phyloP scores from a whole-genome alignment of 305 asterid genomes.

The Caryopteris hybrid region DNA sequence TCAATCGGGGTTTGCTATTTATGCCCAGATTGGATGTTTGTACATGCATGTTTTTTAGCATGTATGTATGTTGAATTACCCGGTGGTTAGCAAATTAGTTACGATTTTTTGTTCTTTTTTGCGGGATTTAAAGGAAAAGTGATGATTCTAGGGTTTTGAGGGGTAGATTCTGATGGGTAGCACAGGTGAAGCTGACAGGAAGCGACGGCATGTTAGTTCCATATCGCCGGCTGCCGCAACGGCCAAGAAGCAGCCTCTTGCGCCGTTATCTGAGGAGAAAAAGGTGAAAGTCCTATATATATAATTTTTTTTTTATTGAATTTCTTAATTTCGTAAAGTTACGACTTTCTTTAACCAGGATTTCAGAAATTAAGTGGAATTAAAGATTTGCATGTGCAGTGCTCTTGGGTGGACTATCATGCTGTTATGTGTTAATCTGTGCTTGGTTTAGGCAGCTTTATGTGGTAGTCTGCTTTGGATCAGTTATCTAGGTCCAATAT shows the following conservation, averaged over 20 bases:
- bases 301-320: not conserved
- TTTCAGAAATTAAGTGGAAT: not conserved
- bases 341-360: not conserved
- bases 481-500: not conserved
- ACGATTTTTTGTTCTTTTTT: not conserved
- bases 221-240: slow-evolving; percentile 59
- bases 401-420: slow-evolving; percentile 9
- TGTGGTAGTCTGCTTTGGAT: not conserved
- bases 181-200: slow-evolving; percentile 79
- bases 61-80: slow-evolving; percentile 4
- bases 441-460: not conserved
- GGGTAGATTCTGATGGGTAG: slow-evolving; percentile 62
- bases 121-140: slow-evolving; percentile 26
- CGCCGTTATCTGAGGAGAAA: slow-evolving; percentile 71
- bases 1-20: slow-evolving; percentile 18
- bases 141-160: slow-evolving; percentile 52
- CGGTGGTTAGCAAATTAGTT: slow-evolving; percentile 19
- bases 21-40: slow-evolving; percentile 11
- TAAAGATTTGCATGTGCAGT: slow-evolving; percentile 6
- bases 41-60: slow-evolving; percentile 12
- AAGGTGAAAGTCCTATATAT: slow-evolving; percentile 39
- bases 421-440: not conserved
- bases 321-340: not conserved
- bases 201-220: slow-evolving; percentile 74
- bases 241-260: slow-evolving; percentile 58